Evolutionary conservation across 257 asterid species (phyloP), one percentile per base, ranked within the genome.

Genomic region (Penstemon newberryi): DNA sequence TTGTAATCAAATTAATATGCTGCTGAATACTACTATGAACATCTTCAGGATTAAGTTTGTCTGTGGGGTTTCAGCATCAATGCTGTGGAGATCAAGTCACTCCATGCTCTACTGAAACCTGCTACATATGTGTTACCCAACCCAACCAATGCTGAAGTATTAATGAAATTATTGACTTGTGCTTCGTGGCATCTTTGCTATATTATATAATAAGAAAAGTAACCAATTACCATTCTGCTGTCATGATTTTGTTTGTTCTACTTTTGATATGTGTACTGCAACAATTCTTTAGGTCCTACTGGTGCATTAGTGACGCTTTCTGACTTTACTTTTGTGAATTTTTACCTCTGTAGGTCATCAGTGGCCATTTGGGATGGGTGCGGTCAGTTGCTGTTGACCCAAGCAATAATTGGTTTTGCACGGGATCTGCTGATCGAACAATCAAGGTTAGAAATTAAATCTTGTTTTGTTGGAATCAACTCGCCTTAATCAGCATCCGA

Each of bases 291-390:
- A 0, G 13, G 61, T 47, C 49, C 58, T 15, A 10, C n/a, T 47
- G 56, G 53, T 42, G 50, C 46, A 5, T 5, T 40, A 19, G 49
- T 65, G 12, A 40, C 61, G 50, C 44, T 47, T 25, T 46, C 41
- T 53, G 62, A 37, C 60, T 68, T 58, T 25, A 12, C n/a, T 46
- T 58, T 41, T 71, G 51, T 65, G 68, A 57, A 7, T 13, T 69
- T 56, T 73, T 63, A 45, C 64, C 13, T 66, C 69, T 78, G 65
- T 67, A 90, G 99, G 99, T 93, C 78, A 93, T 90, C 71, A 88
- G 97, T 74, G 99, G 98, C 70, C 99, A 94, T 75, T 70, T 86
- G 76, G 90, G 88, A 63, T 89, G 96, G 98, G 98, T 92, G 78
- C 84, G 98, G 67, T 92, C 95, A 13, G 92, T 92, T 77, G 96